Base-by-base conservation (phyloP, 805 yeast species). In the Danielozyma ontarioensis region DNA sequence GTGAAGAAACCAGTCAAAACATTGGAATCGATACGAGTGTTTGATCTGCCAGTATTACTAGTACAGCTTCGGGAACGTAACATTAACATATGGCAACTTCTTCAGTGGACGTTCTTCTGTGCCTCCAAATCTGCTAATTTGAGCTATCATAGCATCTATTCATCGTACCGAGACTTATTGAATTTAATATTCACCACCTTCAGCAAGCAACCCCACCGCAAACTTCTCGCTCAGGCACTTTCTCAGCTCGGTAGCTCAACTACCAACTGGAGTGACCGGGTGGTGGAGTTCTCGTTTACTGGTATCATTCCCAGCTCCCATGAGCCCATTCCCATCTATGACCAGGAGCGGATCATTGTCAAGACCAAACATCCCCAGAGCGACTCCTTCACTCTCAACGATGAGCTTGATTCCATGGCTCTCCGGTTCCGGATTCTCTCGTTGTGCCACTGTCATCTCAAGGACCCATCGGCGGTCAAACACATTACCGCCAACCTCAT, bases 231-330 rank as follows among this genome's bases (percentile, higher is more conserved):
- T n/a, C 8, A 19, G 22, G 6, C 6, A 6, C 22, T 19, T 10
- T 10, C 10, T 6, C 60, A 51, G 17, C 35, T 57, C 11, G 55
- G 54, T 4, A 30, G 45, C 5, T 40, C 36, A 10, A 40, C 40
- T 14, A 28, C 22, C 4, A 50, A 53, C 36, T 53, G 60, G 60
- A 51, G 48, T 34, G 68, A 63, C 31, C 37, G 62, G 7, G 45
- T 50, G 6, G 51, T 51, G 7, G 63, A 57, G 28, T 50, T 31
- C 27, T 32, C 46, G 0, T 55, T 64, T 32, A 48, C 50, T 24
- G 69, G 69, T 1, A 39, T 62, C 10, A 42, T 44, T 1, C 17
- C 36, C 4, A 39, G 35, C 11, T 37, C 40, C 23, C 45, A 13
- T 31, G 16, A 8, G 45, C 48, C 19, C 38, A 38, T 35, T 35